Conservation (phyloP, 208 protist genomes). For the Acanthamoeba triangularis region DNA sequence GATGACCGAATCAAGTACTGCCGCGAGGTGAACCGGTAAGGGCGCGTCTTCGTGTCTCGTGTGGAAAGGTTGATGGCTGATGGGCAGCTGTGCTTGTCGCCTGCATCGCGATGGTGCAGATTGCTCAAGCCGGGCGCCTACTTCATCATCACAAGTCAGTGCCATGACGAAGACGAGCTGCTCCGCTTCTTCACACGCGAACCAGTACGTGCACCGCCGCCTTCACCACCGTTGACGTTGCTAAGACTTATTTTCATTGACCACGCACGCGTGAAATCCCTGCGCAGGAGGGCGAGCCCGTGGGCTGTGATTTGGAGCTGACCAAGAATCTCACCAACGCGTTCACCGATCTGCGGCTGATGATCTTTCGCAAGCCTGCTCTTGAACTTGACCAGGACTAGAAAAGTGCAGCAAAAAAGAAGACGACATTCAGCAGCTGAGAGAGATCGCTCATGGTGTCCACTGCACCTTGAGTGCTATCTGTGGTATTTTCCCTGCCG, state of each 20-base stretch:
- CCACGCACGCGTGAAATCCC: too few relatives aligned
- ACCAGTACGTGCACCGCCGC: background rate
- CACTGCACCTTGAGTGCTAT: too few relatives aligned
- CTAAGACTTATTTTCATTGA: background rate
- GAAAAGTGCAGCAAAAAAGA: too few relatives aligned
- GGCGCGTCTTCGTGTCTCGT: background rate
- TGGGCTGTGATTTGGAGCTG: constrained; percentile 9
- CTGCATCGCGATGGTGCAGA: too few relatives aligned
- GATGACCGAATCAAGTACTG: constrained; percentile 21
- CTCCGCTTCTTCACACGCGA: constrained; percentile 22
- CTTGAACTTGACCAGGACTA: constrained; percentile 43
- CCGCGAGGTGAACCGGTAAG: background rate
- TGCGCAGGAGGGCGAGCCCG: background rate
- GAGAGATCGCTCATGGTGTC: too few relatives aligned
- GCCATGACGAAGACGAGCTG: constrained; percentile 53
- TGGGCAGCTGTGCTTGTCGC: too few relatives aligned
- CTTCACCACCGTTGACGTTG: background rate
- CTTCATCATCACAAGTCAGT: constrained; percentile 59
- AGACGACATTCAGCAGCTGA: too few relatives aligned
- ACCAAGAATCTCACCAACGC: constrained; percentile 1
- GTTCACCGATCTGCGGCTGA: constrained; percentile 6
- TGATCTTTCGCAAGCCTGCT: constrained; percentile 53
- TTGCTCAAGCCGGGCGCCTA: constrained; percentile 41
- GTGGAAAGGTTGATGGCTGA: too few relatives aligned
- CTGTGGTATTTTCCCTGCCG: too few relatives aligned